Evolutionary conservation across 345 rosid genomes (phyloP), one percentile per base, ranked within the genome.

Genomic region (Pistacia atlantica): DNA sequence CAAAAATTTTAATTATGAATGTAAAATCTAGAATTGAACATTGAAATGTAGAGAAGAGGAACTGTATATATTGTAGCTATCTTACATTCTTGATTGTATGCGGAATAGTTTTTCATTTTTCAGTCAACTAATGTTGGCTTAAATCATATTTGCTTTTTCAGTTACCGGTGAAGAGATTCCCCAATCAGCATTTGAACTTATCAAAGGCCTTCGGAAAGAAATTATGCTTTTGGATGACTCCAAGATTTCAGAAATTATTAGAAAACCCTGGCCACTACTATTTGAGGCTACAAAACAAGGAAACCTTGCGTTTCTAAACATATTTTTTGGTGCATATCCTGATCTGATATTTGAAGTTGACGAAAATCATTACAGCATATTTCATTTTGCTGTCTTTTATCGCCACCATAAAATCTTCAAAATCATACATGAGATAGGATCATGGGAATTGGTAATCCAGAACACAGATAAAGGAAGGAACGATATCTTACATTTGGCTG

Each of bases 401-500:
- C 81, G 81, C 20, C 76, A 60, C 1, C 65, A 56, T 37, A 16
- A 35, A 9, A 71, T 81, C 67, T 70, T 81, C 56, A 49, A 37
- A 14, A 37, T 77, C 38, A 22, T 77, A 48, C 6, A 63, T 12
- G 60, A 77, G 51, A n/a, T 74, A 0, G 79, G 76, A 49, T 52
- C 81, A 0, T 17, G 48, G 72, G 60, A 74, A 42, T 17, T 58
- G 57, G 56, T 81, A 22, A 46, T 60, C 18, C 6, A 37, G 2
- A 14, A 5, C 65, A 25, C 0, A 48, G 81, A 62, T 3, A 25
- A 25, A 25, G 0, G 18, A 4, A 11, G 70, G 16, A 69, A 78
- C 42, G 69, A 65, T 59, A 67, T 77, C 49, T 70, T 77, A 57
- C 84, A 81, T 65, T 55, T 81, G 25, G 81, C 81, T 6, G 81